Evolutionary conservation across 768 basidiomycete species (phyloP).

Genomic region (Suillus alpinus): DNA sequence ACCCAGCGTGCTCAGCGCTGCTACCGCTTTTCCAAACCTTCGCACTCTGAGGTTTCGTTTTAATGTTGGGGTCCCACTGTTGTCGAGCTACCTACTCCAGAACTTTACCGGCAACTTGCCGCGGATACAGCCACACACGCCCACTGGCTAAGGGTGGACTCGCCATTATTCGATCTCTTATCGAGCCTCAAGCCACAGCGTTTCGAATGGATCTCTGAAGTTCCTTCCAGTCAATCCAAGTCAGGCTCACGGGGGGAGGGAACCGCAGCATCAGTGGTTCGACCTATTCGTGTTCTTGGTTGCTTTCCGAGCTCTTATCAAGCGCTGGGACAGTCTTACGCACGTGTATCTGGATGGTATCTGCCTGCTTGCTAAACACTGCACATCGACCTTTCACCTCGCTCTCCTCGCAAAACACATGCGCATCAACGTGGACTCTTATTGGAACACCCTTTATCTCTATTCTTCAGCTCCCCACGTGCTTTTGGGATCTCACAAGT

Average conservation of each 20-base stretch:
- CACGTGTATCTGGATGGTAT: conserved; percentile 3
- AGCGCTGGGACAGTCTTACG: conserved; percentile 5
- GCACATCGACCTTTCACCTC: not conserved
- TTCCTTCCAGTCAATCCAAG: not conserved
- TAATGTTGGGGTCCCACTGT: not conserved
- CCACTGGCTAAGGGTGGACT: conserved; percentile 1
- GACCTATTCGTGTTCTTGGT: not conserved
- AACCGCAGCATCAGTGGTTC: not conserved
- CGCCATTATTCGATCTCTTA: conserved; percentile 7
- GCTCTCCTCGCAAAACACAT: conserved; percentile 2
- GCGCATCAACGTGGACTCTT: not conserved
- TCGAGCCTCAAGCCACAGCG: conserved; percentile 1
- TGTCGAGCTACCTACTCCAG: not conserved
- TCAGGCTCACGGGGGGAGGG: not conserved
- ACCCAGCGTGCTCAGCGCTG: not conserved
- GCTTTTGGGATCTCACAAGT: not conserved
- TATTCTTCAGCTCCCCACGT: not conserved
- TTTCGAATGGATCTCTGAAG: conserved; percentile 5
- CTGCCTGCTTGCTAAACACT: not conserved
- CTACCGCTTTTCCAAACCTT: conserved; percentile 1
- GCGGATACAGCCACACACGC: not conserved
- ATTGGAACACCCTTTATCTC: not conserved
- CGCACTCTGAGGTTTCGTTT: conserved; percentile 4
- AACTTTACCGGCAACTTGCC: not conserved
- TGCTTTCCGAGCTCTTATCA: conserved; percentile 1